Conservation (phyloP, 257 asterid genomes). For the Linaria vulgaris region DNA sequence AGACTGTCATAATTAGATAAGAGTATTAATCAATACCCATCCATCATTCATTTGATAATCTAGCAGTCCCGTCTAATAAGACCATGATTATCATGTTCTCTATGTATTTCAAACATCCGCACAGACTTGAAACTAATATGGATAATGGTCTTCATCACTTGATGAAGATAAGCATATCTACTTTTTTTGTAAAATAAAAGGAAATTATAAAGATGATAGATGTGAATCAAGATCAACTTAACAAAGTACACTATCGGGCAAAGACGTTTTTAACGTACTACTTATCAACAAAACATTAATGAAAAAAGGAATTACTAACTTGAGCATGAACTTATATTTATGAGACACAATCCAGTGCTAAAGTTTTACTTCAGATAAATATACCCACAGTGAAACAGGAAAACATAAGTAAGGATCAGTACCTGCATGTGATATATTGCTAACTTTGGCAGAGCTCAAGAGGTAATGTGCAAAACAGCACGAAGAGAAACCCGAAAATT, state of each 20-base stretch:
- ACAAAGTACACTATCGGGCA: too few relatives aligned
- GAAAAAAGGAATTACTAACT: too few relatives aligned
- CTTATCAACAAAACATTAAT: not conserved
- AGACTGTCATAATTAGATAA: too few relatives aligned
- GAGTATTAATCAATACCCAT: not conserved
- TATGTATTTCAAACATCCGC: not conserved
- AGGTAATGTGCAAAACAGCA: slow-evolving; percentile 1
- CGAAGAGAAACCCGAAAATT: slow-evolving; percentile 16
- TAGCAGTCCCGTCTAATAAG: not conserved
- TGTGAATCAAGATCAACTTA: not conserved
- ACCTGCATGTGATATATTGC: slow-evolving; percentile 28
- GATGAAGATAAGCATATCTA: slow-evolving; percentile 1
- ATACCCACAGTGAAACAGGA: slow-evolving; percentile 10
- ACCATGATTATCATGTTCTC: not conserved
- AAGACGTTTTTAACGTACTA: not conserved
- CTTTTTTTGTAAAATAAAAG: not conserved
- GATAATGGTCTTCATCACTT: not conserved
- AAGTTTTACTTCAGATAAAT: too few relatives aligned
- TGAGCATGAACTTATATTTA: too few relatives aligned
- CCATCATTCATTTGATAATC: not conserved
- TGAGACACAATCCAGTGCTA: too few relatives aligned
- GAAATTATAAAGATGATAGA: not conserved
- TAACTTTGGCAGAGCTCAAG: slow-evolving; percentile 7
- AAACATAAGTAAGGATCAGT: not conserved
- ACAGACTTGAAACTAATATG: not conserved